Percentiles rank a stretch among this genome's conserved stretches.
These are phyloP conservation scores for Solanum habrochaites DNA, from an alignment of 257 asterid species.

Conservation along the genomic window DNA sequence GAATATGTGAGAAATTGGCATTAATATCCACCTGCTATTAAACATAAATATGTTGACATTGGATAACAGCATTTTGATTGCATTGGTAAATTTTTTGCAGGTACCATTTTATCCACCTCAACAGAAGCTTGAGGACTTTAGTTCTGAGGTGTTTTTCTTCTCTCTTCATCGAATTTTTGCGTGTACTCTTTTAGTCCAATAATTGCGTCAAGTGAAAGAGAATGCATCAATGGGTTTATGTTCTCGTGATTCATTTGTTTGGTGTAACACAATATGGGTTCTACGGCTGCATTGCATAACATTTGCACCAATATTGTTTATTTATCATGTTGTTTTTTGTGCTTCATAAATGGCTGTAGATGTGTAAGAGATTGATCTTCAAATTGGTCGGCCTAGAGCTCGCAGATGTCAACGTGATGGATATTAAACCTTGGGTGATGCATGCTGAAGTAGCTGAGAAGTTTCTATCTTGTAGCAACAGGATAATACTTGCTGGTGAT, in stretches of 20 bases:
- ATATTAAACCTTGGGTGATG: slow-evolving; percentile 96
- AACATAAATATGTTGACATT: neutral
- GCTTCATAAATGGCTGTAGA: slow-evolving; percentile 27
- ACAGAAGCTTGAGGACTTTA: slow-evolving; percentile 73
- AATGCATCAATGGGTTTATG: too few species aligned
- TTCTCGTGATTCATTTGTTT: neutral
- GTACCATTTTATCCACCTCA: slow-evolving; percentile 96
- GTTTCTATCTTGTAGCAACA: slow-evolving; percentile 43
- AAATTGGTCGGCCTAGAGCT: slow-evolving; percentile 81
- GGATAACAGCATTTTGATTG: neutral
- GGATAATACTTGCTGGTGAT: slow-evolving; percentile 84
- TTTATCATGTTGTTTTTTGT: neutral
- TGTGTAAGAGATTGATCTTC: slow-evolving; percentile 58
- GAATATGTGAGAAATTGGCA: neutral
- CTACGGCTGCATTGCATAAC: neutral
- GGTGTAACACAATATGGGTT: neutral
- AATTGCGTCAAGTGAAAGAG: too few species aligned
- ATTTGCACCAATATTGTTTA: neutral
- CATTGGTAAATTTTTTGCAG: slow-evolving; percentile 22
- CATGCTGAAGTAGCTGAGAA: slow-evolving; percentile 93
- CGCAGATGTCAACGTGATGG: slow-evolving; percentile 61
- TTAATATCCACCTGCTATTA: neutral
- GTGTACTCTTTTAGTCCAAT: neutral
- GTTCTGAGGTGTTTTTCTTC: slow-evolving; percentile 34
- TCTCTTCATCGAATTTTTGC: neutral